Evolutionary conservation across 1,139 yeast genomes (phyloP).

Genomic region (Yamadazyma sp.): DNA sequence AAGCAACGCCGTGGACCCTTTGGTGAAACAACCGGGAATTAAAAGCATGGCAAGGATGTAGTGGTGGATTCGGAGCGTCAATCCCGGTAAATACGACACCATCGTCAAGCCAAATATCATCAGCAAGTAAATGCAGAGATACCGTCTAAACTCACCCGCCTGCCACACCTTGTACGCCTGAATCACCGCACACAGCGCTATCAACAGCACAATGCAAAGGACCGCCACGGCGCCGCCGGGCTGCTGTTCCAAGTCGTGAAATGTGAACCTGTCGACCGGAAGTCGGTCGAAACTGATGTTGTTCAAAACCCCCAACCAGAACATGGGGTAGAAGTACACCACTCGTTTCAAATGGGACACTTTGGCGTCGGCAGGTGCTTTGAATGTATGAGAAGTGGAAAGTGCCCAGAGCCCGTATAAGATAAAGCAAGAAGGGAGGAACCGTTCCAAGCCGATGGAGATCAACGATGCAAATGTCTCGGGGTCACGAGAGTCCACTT

Average conservation of each 20-base stretch:
- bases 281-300: slow-evolving; percentile 85
- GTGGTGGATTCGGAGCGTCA: slow-evolving; percentile 83
- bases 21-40: slow-evolving; percentile 84
- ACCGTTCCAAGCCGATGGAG: slow-evolving; percentile 70
- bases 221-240: slow-evolving; percentile 79
- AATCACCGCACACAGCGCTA: slow-evolving; percentile 55
- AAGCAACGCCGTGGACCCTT: slow-evolving; percentile 64
- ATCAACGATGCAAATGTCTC: slow-evolving; percentile 59
- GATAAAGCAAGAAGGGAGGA: slow-evolving; percentile 73
- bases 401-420: slow-evolving; percentile 70
- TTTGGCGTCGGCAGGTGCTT: slow-evolving; percentile 23
- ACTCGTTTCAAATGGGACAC: slow-evolving; percentile 51
- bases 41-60: slow-evolving; percentile 78
- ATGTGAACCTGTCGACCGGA: slow-evolving; percentile 81
- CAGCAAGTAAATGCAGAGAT: slow-evolving; percentile 49
- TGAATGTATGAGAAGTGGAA: slow-evolving; percentile 43
- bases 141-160: slow-evolving; percentile 68
- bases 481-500: slow-evolving; percentile 52
- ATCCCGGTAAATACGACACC: slow-evolving; percentile 59
- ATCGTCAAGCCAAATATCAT: slow-evolving; percentile 47
- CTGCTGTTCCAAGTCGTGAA: slow-evolving; percentile 66
- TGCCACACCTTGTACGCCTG: slow-evolving; percentile 84
- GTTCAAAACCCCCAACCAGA: slow-evolving; percentile 84
- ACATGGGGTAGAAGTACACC: slow-evolving; percentile 72
- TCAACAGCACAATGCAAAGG: slow-evolving; percentile 42